These are phyloP conservation scores for Mycena pura DNA, from an alignment of 768 basidiomycete species.

Conservation along the genomic window DNA sequence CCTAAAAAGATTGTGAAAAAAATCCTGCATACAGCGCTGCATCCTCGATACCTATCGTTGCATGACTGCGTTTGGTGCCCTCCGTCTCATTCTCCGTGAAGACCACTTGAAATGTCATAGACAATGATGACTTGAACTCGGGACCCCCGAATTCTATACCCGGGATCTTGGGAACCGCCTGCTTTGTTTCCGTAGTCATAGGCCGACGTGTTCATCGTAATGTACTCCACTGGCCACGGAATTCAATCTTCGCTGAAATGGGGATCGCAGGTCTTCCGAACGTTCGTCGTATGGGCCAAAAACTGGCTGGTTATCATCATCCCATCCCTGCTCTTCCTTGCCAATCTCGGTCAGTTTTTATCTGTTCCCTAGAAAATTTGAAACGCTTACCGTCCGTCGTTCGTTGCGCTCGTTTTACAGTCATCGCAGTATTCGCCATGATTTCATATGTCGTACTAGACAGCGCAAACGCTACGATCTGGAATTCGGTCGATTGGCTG, in stretches of 20 bases:
- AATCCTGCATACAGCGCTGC: constrained; percentile 3
- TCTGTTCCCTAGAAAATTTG: background rate
- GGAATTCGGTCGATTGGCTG: background rate
- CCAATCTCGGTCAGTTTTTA: background rate
- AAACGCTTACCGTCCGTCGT: too few relatives aligned
- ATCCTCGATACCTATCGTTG: background rate
- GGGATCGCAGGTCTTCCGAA: background rate
- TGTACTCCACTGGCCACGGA: background rate
- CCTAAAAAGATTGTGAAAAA: too few relatives aligned
- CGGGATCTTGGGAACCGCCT: background rate
- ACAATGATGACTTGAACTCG: background rate
- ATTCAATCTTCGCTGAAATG: background rate
- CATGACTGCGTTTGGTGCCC: background rate
- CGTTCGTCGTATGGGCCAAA: background rate
- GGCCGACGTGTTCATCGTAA: constrained; percentile 5
- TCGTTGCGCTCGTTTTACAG: too few relatives aligned
- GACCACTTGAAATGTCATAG: background rate
- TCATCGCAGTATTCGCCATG: background rate
- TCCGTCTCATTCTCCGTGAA: background rate
- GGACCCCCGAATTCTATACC: background rate
- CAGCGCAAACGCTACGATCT: background rate
- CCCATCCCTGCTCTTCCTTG: background rate
- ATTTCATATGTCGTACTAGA: background rate
- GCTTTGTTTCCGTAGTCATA: background rate
- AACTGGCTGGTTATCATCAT: background rate